A percentile compares a stretch with the other conserved stretches of the same genome.
Conservation (phyloP, 805 yeast species). For the Groenewaldozyma salmanticensis region DNA sequence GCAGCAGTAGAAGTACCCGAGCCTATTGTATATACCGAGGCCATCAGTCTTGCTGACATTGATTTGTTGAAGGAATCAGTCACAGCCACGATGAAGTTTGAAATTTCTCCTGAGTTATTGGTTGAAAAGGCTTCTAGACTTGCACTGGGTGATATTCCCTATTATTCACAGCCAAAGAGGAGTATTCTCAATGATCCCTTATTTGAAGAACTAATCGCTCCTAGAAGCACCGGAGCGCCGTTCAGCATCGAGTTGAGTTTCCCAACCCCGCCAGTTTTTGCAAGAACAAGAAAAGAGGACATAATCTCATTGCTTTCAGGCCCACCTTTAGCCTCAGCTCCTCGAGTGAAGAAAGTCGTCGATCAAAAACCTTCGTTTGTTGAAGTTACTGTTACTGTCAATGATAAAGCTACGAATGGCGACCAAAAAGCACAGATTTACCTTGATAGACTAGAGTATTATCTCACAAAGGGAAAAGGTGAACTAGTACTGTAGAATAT, state of each 20-base stretch:
- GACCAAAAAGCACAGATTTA: conserved; percentile 36
- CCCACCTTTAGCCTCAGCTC: no score
- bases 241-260: conserved; percentile 31
- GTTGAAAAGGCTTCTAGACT: conserved; percentile 37
- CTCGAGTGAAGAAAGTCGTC: conserved; percentile 4
- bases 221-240: conserved; percentile 29
- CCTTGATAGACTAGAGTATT: conserved; percentile 23
- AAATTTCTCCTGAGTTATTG: conserved; percentile 25
- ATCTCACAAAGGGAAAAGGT: conserved; percentile 17
- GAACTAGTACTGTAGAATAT: conserved; percentile 12
- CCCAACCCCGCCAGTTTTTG: conserved; percentile 20
- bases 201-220: conserved; percentile 50
- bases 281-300: conserved; percentile 8
- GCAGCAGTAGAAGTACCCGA: conserved; percentile 5
- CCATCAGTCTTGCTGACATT: conserved; percentile 13
- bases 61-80: conserved; percentile 13
- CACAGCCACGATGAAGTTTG: conserved; percentile 20
- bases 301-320: conserved; percentile 26
- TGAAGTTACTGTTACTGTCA: conserved; percentile 23
- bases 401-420: conserved; percentile 28
- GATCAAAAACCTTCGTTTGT: conserved; percentile 14
- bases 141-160: conserved; percentile 30
- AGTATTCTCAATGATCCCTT: conserved; percentile 44
- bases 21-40: conserved; percentile 11
- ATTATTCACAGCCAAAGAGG: conserved; percentile 17